Evolutionary conservation across 345 rosid species (phyloP).

Genomic region (Firmiana major): DNA sequence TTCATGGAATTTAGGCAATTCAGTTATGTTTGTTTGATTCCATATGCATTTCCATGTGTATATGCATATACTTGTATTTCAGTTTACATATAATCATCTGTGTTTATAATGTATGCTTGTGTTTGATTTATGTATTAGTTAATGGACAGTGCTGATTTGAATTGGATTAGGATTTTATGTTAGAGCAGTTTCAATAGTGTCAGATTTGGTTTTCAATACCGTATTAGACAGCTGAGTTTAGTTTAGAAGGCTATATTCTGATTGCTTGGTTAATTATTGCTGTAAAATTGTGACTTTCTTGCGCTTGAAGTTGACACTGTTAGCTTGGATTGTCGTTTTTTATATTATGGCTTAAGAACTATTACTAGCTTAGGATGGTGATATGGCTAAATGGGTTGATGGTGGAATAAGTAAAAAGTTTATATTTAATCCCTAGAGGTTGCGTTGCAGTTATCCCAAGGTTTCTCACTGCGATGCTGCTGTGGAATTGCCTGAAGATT

Average conservation of each 20-base stretch:
- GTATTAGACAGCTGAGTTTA: neutral
- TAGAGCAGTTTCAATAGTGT: neutral
- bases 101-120: neutral
- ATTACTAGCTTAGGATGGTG: neutral
- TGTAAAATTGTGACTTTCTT: neutral
- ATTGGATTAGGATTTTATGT: too few relatives aligned
- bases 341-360: neutral
- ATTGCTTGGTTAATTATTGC: neutral
- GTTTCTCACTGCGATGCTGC: slow-evolving; percentile 90
- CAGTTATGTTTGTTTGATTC: neutral
- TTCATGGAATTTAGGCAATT: neutral
- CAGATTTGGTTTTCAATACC: neutral
- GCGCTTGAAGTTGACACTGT: neutral
- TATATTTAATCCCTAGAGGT: slow-evolving; percentile 10
- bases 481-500: slow-evolving; percentile 54
- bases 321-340: neutral
- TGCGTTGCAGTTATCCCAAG: slow-evolving; percentile 45
- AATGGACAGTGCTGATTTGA: neutral
- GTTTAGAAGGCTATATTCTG: neutral
- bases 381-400: neutral
- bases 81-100: neutral
- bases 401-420: neutral
- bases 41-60: too few relatives aligned
- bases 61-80: neutral
- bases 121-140: neutral